These are phyloP conservation scores for Aegilops umbellulata DNA, from an alignment of 176 grass and related monocot genomes.

Conservation along the genomic window DNA sequence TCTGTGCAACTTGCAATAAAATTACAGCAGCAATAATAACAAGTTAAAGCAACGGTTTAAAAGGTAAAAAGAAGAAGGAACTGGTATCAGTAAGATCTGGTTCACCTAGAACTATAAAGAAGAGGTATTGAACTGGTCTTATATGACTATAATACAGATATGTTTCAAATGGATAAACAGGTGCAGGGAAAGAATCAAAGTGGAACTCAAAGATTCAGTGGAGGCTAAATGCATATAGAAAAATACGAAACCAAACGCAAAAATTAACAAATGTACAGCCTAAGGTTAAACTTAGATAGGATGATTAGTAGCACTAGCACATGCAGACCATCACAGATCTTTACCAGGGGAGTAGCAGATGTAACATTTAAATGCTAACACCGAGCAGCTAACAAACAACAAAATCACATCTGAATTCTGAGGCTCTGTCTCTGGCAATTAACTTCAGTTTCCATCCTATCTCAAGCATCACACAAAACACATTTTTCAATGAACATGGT, in stretches of 20 bases:
- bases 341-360: neutral
- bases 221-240: neutral
- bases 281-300: neutral
- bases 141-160: neutral
- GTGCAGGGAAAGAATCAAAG: neutral
- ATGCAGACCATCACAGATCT: neutral
- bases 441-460: neutral
- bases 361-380: neutral
- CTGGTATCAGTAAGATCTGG: neutral
- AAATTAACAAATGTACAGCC: neutral
- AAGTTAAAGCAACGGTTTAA: neutral
- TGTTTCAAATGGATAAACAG: neutral
- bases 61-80: neutral
- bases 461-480: neutral
- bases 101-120: neutral
- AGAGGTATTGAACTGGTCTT: neutral
- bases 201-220: neutral
- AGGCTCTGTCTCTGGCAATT: neutral
- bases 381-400: neutral
- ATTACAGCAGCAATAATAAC: neutral
- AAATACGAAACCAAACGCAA: neutral
- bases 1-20: neutral
- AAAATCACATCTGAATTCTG: neutral
- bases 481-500: neutral
- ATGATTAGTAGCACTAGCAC: neutral